Evolutionary conservation across 495 filamentous ascomycete genomes (phyloP).

Genomic region (Annulohypoxylon bovei): DNA sequence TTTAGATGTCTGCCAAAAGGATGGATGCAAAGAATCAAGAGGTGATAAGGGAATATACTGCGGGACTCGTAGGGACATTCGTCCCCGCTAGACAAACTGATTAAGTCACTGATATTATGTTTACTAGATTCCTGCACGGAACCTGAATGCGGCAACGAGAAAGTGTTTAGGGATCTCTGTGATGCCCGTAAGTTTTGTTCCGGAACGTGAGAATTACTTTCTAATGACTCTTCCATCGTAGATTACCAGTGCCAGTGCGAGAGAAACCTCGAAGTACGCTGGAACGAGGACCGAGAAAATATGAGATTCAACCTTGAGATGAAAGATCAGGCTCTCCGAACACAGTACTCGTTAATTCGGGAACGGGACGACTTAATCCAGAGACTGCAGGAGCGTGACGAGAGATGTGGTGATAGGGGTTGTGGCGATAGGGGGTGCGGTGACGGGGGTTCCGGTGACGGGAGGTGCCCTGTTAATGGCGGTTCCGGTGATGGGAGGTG

Average conservation of each 20-base stretch:
- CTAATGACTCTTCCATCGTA: background rate
- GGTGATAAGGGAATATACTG: background rate
- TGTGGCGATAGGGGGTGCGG: no score
- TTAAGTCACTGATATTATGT: background rate
- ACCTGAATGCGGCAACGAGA: background rate
- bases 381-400: background rate
- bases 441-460: no score
- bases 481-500: no score
- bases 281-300: background rate
- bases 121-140: background rate
- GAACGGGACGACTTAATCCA: background rate
- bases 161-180: background rate
- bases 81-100: background rate
- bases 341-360: background rate
- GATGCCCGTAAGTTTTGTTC: background rate
- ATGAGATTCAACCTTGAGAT: background rate
- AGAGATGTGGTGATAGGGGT: background rate
- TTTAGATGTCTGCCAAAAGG: slow-evolving; percentile 14
- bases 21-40: slow-evolving; percentile 1
- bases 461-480: no score
- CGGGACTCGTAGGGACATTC: slow-evolving; percentile 15
- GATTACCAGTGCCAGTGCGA: background rate
- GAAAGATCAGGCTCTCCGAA: background rate
- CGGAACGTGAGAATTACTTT: no score
- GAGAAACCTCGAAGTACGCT: no score